Conservation (phyloP, 176 grass and related monocot genomes). For the Eragrostis nindensis region DNA sequence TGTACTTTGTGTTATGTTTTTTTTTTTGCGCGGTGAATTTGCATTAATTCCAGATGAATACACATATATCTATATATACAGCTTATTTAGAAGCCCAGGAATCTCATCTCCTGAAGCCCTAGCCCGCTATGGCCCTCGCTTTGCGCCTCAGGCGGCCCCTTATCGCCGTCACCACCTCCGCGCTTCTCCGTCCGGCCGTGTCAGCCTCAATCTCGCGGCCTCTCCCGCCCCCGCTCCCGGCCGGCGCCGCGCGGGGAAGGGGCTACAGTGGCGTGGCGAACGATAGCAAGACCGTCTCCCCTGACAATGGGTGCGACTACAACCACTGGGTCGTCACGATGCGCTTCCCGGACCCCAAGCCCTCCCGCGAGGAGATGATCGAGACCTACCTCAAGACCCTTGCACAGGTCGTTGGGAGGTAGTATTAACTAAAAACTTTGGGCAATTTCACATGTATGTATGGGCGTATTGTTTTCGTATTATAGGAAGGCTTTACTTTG, state of each 20-base stretch:
- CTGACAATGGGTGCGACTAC: slow-evolving; percentile 90
- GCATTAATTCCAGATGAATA: too few species aligned
- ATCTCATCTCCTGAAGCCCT: too few species aligned
- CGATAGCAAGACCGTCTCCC: slow-evolving; percentile 47
- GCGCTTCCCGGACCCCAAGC: slow-evolving; percentile 84
- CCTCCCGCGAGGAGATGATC: slow-evolving; percentile 83
- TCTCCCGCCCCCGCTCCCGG: neutral
- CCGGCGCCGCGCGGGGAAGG: slow-evolving; percentile 31
- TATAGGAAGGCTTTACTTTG: neutral
- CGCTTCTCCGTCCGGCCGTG: slow-evolving; percentile 28
- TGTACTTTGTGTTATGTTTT: too few species aligned
- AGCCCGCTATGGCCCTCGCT: too few species aligned
- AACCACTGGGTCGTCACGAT: slow-evolving; percentile 98
- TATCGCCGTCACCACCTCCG: slow-evolving; percentile 42
- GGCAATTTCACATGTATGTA: neutral
- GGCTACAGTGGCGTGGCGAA: slow-evolving; percentile 34
- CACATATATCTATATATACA: too few species aligned
- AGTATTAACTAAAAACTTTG: too few species aligned
- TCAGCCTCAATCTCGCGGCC: neutral
- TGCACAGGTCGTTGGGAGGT: slow-evolving; percentile 36
- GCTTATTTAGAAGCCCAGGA: too few species aligned
- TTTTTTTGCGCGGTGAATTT: too few species aligned
- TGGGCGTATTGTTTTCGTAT: neutral
- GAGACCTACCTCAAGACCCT: slow-evolving; percentile 90
- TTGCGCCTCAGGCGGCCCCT: slow-evolving; percentile 67